Percentiles rank a stretch among this genome's conserved stretches.
Conservation (phyloP, 1,284 basidiomycete genomes). For the Mixia osmundae region DNA sequence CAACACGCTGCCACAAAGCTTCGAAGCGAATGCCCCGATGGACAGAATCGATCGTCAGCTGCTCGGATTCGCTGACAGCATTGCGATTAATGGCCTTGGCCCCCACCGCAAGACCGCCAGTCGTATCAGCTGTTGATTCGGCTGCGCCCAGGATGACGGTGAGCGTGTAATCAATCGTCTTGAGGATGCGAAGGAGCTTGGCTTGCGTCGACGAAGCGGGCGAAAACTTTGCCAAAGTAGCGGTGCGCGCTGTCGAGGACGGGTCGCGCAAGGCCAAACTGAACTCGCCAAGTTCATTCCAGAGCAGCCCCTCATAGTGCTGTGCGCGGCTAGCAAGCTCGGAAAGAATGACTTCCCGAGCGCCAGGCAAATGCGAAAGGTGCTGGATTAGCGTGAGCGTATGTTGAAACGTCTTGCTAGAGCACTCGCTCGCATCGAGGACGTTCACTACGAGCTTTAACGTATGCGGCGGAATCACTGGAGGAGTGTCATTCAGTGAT, state of each 20-base stretch:
- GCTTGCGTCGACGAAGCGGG: constrained; percentile 77
- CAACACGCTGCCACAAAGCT: constrained; percentile 58
- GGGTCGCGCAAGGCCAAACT: constrained; percentile 35
- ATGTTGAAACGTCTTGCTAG: constrained; percentile 77
- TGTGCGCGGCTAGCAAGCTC: constrained; percentile 65
- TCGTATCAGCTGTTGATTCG: neutral
- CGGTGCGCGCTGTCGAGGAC: constrained; percentile 28
- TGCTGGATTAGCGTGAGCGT: constrained; percentile 73
- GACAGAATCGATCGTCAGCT: constrained; percentile 24
- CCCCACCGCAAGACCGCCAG: neutral
- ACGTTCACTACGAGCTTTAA: constrained; percentile 80
- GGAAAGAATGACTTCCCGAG: constrained; percentile 59
- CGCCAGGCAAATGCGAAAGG: constrained; percentile 60
- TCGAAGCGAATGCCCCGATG: no score
- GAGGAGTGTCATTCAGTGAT: constrained; percentile 26
- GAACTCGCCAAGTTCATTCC: constrained; percentile 52
- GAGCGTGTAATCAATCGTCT: constrained; percentile 93
- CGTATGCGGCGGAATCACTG: constrained; percentile 53
- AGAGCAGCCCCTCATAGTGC: constrained; percentile 50
- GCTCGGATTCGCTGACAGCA: constrained; percentile 36
- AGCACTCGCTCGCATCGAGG: constrained; percentile 77
- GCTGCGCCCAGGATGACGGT: no score
- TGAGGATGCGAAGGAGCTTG: constrained; percentile 70
- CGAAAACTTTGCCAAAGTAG: constrained; percentile 49
- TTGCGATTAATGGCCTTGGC: neutral